Evolutionary conservation across 108 stramenopile genomes (phyloP).

Genomic region (Cyclostephanos invisitatus): DNA sequence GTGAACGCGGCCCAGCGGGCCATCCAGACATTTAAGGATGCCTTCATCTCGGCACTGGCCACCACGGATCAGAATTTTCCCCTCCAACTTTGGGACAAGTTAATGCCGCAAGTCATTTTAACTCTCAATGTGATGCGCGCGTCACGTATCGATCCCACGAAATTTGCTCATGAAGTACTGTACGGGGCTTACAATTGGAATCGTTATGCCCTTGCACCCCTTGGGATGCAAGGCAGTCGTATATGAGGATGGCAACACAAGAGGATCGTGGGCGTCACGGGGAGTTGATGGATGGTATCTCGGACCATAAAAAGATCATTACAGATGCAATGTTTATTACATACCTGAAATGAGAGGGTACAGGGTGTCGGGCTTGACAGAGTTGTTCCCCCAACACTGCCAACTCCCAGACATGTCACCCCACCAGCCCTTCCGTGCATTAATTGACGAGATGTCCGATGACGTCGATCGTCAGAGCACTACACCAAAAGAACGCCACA

Average conservation of each 20-base stretch:
- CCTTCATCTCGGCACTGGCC: constrained; percentile 20
- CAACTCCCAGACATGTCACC: background rate
- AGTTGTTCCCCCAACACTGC: constrained; percentile 8
- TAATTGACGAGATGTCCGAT: background rate
- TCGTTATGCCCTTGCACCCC: constrained; percentile 6
- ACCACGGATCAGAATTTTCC: constrained; percentile 16
- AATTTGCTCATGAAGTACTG: constrained; percentile 11
- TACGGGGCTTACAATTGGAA: constrained; percentile 14
- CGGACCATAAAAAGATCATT: constrained; percentile 35
- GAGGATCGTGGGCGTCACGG: constrained; percentile 9
- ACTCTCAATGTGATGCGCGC: background rate
- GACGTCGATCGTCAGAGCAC: no score
- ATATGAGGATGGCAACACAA: background rate
- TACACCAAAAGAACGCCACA: no score
- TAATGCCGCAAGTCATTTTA: background rate
- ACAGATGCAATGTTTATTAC: constrained; percentile 20
- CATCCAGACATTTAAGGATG: constrained; percentile 21
- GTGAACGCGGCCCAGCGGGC: background rate
- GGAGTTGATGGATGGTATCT: constrained; percentile 41
- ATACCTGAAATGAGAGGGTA: constrained; percentile 3
- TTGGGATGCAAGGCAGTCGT: constrained; percentile 10
- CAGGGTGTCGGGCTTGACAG: background rate
- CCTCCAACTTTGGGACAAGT: background rate
- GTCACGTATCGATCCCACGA: background rate
- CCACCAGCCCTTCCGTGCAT: background rate